phyloP scores from a whole-genome alignment of 306 rosid genomes.

The Calophaca sinica region DNA sequence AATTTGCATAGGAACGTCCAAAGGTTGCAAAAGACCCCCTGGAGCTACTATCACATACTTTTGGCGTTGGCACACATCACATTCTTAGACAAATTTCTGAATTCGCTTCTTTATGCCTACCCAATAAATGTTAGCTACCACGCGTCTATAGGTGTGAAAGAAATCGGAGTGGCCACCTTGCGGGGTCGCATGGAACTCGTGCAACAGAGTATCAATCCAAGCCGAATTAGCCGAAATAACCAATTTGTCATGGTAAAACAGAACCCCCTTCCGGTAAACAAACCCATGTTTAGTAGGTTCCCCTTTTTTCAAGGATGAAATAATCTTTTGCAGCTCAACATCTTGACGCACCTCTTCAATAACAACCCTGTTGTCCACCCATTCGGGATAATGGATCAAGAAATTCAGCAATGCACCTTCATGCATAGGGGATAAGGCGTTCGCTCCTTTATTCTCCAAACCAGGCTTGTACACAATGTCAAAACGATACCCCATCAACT shows the following conservation, averaged over 20 bases:
- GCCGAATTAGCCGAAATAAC: neutral
- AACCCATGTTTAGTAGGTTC: neutral
- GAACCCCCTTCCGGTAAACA: neutral
- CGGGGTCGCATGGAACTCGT: neutral
- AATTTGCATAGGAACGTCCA: too few relatives aligned
- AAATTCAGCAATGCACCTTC: neutral
- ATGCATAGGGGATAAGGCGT: neutral
- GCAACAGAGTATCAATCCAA: neutral
- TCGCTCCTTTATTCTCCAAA: neutral
- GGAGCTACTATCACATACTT: neutral
- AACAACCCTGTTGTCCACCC: too few relatives aligned
- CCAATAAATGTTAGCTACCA: neutral
- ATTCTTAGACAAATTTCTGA: neutral
- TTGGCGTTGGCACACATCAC: neutral
- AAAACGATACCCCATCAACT: neutral
- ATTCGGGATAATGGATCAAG: too few relatives aligned
- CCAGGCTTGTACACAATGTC: neutral
- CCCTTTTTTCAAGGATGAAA: neutral
- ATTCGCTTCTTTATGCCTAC: neutral
- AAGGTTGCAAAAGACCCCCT: neutral
- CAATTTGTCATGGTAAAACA: neutral
- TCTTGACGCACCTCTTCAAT: too few relatives aligned
- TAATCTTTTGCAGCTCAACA: too few relatives aligned
- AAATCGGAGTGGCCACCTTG: neutral
- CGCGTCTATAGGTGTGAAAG: too few relatives aligned